These are phyloP conservation scores for Beauveria australis DNA, from an alignment of 2,329 filamentous ascomycete species.

Conservation along the genomic window DNA sequence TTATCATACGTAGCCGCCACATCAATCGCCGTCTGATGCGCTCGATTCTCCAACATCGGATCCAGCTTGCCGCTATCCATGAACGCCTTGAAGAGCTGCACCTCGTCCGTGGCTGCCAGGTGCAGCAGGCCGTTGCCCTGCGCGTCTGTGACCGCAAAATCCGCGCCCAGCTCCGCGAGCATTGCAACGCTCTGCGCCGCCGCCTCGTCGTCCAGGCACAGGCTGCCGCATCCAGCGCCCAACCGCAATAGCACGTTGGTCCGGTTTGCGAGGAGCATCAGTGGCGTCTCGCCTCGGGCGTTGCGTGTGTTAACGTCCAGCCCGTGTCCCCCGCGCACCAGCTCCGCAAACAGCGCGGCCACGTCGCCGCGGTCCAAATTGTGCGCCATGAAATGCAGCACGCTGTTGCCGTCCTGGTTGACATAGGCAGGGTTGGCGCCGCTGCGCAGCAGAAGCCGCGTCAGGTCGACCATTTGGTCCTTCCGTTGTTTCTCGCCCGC, in stretches of 20 bases:
- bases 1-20: constrained; percentile 22
- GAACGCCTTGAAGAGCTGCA: constrained; percentile 18
- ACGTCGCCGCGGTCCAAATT: neutral
- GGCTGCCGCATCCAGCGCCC: neutral
- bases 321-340: constrained; percentile 4
- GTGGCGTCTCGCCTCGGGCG: constrained; percentile 12
- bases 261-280: constrained; percentile 7
- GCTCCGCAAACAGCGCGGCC: constrained; percentile 5
- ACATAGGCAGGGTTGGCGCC: neutral
- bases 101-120: constrained; percentile 16
- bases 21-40: constrained; percentile 24
- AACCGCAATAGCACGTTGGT: neutral
- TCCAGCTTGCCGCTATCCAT: constrained; percentile 21
- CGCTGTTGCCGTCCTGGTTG: constrained; percentile 1
- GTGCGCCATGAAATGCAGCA: neutral
- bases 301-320: constrained; percentile 14
- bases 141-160: constrained; percentile 20
- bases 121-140: constrained; percentile 23
- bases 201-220: neutral
- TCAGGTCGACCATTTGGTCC: neutral
- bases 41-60: constrained; percentile 20
- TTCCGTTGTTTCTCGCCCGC: neutral
- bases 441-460: neutral
- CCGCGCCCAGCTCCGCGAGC: constrained; percentile 17
- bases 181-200: constrained; percentile 2